Evolutionary conservation across 305 asterid genomes (phyloP).

Genomic region (Rubia peregrina): DNA sequence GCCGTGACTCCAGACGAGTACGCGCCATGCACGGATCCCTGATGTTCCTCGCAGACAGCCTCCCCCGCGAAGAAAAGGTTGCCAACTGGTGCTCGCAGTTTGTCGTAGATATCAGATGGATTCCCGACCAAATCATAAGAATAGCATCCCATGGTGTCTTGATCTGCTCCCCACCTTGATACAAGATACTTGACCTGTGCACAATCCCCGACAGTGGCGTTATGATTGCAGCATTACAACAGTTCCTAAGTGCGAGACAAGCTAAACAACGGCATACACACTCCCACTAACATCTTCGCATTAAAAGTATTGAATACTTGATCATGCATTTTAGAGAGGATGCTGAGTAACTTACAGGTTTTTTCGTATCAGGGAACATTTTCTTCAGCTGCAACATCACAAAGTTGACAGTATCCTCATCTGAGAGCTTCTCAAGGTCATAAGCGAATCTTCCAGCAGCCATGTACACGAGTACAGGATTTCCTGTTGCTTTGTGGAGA

Average conservation of each 20-base stretch:
- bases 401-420: slow-evolving; percentile 59
- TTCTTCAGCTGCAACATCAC: slow-evolving; percentile 79
- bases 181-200: slow-evolving; percentile 72
- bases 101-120: slow-evolving; percentile 70
- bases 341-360: slow-evolving; percentile 57
- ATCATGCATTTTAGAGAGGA: not conserved
- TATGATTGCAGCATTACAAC: slow-evolving; percentile 3
- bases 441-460: slow-evolving; percentile 86
- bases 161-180: slow-evolving; percentile 89
- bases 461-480: slow-evolving; percentile 90
- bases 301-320: not conserved
- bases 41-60: slow-evolving; percentile 86
- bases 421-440: slow-evolving; percentile 87
- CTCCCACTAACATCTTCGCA: not conserved
- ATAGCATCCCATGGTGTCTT: slow-evolving; percentile 77
- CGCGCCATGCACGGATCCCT: slow-evolving; percentile 97
- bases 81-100: slow-evolving; percentile 79
- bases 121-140: slow-evolving; percentile 91
- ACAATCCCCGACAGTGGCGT: slow-evolving; percentile 8
- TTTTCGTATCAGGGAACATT: slow-evolving; percentile 76
- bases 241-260: not conserved
- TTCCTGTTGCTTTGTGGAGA: slow-evolving; percentile 92
- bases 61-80: slow-evolving; percentile 94
- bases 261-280: not conserved
- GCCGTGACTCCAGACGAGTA: slow-evolving; percentile 89